Base-by-base conservation (phyloP, 257 asterid species). In the Forsythia suspensa region DNA sequence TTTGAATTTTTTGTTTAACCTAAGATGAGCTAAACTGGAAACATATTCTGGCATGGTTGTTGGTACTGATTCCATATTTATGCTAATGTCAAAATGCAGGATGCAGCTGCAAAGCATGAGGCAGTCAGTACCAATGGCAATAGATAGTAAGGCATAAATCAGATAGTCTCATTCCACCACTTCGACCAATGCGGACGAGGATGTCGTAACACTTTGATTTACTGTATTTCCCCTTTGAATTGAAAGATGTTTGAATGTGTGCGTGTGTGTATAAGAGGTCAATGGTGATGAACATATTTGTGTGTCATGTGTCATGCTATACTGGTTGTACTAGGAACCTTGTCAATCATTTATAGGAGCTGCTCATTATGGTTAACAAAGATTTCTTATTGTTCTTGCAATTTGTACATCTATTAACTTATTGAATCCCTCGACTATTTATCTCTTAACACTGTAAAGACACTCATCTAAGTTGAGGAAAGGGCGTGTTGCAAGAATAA, bases 131-230 rank as follows among this genome's bases (percentile, higher is more conserved):
- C 71, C 81, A 3, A 81, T 42, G 84, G 66, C 82, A 6, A 66
- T 83, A 21, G 87, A 88, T 37, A 81, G 95, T 71, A 88, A 85
- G 90, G 83, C 88, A 4, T 81, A 83, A 83, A 79, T 21, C 51
- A 21, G 43, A 39, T 8, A 63, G 40, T 24, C 8, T 4, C 34
- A 3, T 59, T 48, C n/a, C n/a, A 15, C 57, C n/a, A 13, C 57
- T 48, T 48, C 12, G 67, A 20, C 66, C 0, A 24, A 5, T n/a
- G 66, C 4, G 8, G 13, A 8, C 8, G 2, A 24, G 70, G 40
- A 13, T 10, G 18, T 63, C 16, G 8, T 63, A 21, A n/a, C 36
- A 8, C 11, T 24, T 24, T 7, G 67, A n/a, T 55, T 10, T 8
- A 1, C 29, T n/a, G 66, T 24, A 24, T 57, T 3, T 63, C 2